Evolutionary conservation across 192 early-diverging fungal genomes (phyloP).

Genomic region (Jimgerdemannia flammicorona): DNA sequence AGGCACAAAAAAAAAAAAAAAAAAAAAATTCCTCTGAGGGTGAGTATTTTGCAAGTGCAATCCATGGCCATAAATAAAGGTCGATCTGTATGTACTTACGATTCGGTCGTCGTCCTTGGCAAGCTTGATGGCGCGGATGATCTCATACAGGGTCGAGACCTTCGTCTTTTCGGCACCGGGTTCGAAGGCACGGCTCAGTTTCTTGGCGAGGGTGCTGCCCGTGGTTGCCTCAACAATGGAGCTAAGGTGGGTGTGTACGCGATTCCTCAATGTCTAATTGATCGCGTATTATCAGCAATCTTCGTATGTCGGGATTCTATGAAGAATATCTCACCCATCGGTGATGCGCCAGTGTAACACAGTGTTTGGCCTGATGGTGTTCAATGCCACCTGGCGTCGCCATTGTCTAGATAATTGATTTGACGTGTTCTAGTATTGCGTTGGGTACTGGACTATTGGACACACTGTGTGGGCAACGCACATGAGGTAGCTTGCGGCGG

Average conservation of each 20-base stretch:
- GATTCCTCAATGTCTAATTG: background rate
- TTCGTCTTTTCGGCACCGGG: slow-evolving; percentile 16
- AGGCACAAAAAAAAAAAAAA: background rate
- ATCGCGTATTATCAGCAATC: background rate
- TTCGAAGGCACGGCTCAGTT: slow-evolving; percentile 15
- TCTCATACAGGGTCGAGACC: slow-evolving; percentile 32
- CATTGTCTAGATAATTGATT: slow-evolving; percentile 17
- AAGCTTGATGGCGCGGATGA: slow-evolving; percentile 38
- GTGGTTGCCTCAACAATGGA: slow-evolving; percentile 33
- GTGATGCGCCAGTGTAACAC: slow-evolving; percentile 33
- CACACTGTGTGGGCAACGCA: slow-evolving; percentile 1
- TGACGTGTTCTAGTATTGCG: background rate
- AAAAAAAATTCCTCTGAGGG: background rate
- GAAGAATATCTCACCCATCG: slow-evolving; percentile 17
- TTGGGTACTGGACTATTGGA: background rate
- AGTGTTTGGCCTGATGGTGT: slow-evolving; percentile 33
- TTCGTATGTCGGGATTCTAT: background rate
- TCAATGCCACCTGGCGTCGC: slow-evolving; percentile 21
- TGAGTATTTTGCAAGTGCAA: background rate
- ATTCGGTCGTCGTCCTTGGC: slow-evolving; percentile 48
- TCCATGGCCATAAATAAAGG: slow-evolving; percentile 3
- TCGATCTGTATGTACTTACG: slow-evolving; percentile 3
- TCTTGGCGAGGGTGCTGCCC: slow-evolving; percentile 19
- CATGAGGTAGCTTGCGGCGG: slow-evolving; percentile 23
- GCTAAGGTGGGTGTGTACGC: slow-evolving; percentile 3